Percentiles rank a stretch among this genome's conserved stretches.
Conservation (phyloP, 2,329 filamentous ascomycete genomes). For the Aspergillus novofumigatus region DNA sequence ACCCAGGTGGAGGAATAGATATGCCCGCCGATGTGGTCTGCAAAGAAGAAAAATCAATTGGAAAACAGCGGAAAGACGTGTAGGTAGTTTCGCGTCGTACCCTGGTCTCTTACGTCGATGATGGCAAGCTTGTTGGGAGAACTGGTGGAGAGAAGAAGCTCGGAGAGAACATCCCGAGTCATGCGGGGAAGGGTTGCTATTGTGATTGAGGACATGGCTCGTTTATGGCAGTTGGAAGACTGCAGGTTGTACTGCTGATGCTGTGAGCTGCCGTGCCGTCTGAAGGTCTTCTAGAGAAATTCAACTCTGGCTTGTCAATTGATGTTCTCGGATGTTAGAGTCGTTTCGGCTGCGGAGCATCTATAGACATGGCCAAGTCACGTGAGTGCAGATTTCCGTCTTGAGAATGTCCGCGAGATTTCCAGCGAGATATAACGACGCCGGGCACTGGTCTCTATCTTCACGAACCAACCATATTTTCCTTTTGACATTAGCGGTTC, state of each 20-base stretch:
- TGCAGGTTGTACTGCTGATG: not conserved
- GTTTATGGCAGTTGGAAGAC: not conserved
- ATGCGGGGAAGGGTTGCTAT: constrained; percentile 65
- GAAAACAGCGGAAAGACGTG: not conserved
- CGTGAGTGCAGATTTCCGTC: constrained; percentile 6
- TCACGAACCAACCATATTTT: not conserved
- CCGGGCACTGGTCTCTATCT: not conserved
- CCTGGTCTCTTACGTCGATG: constrained; percentile 84
- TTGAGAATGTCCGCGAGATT: not conserved
- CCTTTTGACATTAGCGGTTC: not conserved
- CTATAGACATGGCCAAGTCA: not conserved
- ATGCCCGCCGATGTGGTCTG: constrained; percentile 87
- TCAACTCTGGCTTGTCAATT: not conserved
- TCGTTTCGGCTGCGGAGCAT: not conserved
- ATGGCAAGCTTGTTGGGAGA: constrained; percentile 58
- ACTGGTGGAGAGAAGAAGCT: constrained; percentile 55
- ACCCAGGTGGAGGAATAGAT: constrained; percentile 74
- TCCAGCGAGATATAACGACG: not conserved
- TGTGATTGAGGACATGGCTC: constrained; percentile 50
- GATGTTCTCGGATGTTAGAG: not conserved
- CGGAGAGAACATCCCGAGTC: constrained; percentile 63
- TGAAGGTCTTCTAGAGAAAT: not conserved
- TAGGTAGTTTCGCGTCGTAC: constrained; percentile 38
- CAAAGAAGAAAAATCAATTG: not conserved
- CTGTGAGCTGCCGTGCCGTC: not conserved